Evolutionary conservation across 495 filamentous ascomycete genomes (phyloP).

Genomic region (Wilcoxina mikolae): DNA sequence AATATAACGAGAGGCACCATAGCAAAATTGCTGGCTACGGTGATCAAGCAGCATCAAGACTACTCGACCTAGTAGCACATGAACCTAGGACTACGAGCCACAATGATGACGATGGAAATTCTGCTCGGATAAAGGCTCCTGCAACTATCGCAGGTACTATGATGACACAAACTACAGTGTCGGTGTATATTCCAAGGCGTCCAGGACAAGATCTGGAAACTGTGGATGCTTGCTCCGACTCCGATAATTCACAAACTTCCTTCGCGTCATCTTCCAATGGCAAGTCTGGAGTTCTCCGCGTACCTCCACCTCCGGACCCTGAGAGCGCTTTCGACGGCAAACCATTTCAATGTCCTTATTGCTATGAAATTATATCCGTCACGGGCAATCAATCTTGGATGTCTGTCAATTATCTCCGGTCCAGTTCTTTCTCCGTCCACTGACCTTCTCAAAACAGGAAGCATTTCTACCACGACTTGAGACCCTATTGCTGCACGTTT

Average conservation of each 20-base stretch:
- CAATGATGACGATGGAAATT: not conserved
- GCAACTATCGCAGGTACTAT: too few species aligned
- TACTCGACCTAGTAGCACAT: not conserved
- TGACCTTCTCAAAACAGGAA: slow-evolving; percentile 5
- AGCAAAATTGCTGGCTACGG: slow-evolving; percentile 3
- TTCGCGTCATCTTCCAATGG: slow-evolving; percentile 9
- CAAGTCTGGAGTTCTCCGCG: not conserved
- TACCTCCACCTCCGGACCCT: slow-evolving; percentile 8
- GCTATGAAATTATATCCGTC: slow-evolving; percentile 9
- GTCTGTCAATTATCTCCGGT: slow-evolving; percentile 8
- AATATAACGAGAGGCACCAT: slow-evolving; percentile 16
- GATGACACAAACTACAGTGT: slow-evolving; percentile 13
- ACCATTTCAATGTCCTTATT: slow-evolving; percentile 23
- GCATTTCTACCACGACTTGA: slow-evolving; percentile 17
- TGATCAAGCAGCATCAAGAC: not conserved
- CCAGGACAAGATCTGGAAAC: not conserved
- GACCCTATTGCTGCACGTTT: slow-evolving; percentile 17
- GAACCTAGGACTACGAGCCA: slow-evolving; percentile 7
- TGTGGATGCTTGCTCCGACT: slow-evolving; percentile 3
- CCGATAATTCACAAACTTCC: slow-evolving; percentile 13
- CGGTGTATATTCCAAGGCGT: slow-evolving; percentile 11
- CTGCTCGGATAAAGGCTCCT: not conserved
- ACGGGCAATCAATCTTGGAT: slow-evolving; percentile 7
- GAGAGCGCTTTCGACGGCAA: slow-evolving; percentile 6
- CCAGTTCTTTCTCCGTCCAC: not conserved